Percentiles rank a stretch among this genome's conserved stretches.
Conservation (phyloP, 2,329 filamentous ascomycete species). For the Aspergillus udagawae region DNA sequence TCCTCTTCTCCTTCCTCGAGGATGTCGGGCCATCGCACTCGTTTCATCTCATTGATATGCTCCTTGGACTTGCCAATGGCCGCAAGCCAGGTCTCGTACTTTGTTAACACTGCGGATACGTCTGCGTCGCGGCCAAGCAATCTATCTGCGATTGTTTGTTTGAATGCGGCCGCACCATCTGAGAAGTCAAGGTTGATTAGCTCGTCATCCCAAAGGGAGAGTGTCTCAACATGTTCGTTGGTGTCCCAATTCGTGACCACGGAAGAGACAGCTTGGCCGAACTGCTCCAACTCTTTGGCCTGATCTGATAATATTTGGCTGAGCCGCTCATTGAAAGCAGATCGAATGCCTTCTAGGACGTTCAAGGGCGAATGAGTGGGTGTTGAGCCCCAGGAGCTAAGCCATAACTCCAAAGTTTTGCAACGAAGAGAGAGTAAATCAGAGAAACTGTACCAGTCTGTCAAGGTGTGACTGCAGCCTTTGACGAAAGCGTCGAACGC, state of each 20-base stretch:
- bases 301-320: conserved; percentile 60
- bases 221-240: conserved; percentile 48
- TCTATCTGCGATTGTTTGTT: conserved; percentile 63
- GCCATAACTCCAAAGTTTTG: conserved; percentile 69
- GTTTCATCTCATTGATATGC: conserved; percentile 32
- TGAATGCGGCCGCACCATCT: conserved; percentile 63
- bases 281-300: conserved; percentile 59
- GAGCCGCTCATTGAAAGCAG: conserved; percentile 65
- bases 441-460: conserved; percentile 61
- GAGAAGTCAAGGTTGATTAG: conserved; percentile 63
- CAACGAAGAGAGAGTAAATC: conserved; percentile 67
- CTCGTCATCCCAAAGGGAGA: conserved; percentile 64
- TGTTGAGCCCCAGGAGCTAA: conserved; percentile 64
- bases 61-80: conserved; percentile 55
- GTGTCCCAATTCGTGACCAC: conserved; percentile 60
- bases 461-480: conserved; percentile 60
- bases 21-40: conserved; percentile 34
- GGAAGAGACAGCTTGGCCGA: conserved; percentile 62
- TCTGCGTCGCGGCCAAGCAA: conserved; percentile 68
- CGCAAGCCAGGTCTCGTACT: conserved; percentile 70
- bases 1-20: conserved; percentile 39
- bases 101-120: conserved; percentile 58
- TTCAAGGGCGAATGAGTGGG: conserved; percentile 49
- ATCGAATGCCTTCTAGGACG: conserved; percentile 65
- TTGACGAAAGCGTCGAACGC: conserved; percentile 57